phyloP scores from a whole-genome alignment of 805 yeast species.

The Torulaspora gathmanii region DNA sequence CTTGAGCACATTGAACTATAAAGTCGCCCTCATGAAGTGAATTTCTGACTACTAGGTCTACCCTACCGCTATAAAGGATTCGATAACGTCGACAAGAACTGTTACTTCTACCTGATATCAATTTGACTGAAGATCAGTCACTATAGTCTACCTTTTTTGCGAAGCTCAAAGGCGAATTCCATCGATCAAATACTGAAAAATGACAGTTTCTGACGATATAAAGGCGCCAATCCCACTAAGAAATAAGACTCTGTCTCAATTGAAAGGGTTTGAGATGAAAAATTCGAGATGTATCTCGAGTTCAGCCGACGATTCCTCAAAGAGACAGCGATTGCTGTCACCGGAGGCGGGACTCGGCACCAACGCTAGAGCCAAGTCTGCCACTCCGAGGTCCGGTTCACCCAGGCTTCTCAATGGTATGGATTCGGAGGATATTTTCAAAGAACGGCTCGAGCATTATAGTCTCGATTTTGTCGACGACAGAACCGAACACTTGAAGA shows the following conservation, averaged over 20 bases:
- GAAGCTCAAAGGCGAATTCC: constrained; percentile 2
- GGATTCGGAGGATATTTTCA: constrained; percentile 23
- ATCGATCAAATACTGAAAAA: constrained; percentile 3
- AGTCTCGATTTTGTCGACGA: constrained; percentile 50
- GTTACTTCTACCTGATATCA: neutral
- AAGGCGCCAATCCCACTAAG: constrained; percentile 30
- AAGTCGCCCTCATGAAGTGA: neutral
- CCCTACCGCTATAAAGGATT: no score
- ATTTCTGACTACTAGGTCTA: no score
- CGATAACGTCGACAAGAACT: no score
- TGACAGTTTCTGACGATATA: constrained; percentile 14
- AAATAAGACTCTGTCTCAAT: constrained; percentile 17
- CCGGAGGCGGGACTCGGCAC: constrained; percentile 7
- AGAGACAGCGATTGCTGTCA: constrained; percentile 15
- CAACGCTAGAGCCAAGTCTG: constrained; percentile 18
- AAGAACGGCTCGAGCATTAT: constrained; percentile 39
- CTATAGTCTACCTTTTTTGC: neutral
- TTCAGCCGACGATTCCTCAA: constrained; percentile 15
- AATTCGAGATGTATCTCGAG: constrained; percentile 20
- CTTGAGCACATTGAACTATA: neutral
- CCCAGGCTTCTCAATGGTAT: constrained; percentile 22
- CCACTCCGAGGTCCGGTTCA: constrained; percentile 23
- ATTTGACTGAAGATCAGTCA: neutral
- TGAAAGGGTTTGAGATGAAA: constrained; percentile 19
- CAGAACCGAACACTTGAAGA: constrained; percentile 31